phyloP scores from a whole-genome alignment of 495 filamentous ascomycete genomes.

The Hypoxylon lienhwacheense region DNA sequence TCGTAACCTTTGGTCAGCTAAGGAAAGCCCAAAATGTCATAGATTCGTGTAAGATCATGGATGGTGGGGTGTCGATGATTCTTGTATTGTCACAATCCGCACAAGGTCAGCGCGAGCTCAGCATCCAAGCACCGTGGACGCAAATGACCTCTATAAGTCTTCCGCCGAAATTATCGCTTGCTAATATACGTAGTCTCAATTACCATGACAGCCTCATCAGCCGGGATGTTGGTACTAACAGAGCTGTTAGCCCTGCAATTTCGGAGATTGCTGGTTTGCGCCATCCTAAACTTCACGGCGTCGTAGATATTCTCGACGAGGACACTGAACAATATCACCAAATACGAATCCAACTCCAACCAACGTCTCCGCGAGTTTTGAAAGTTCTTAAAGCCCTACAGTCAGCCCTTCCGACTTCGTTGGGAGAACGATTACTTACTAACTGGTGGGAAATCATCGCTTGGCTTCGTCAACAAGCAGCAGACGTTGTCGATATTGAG shows the following conservation, averaged over 20 bases:
- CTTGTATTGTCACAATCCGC: constrained; percentile 67
- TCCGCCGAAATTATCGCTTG: constrained; percentile 46
- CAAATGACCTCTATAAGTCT: constrained; percentile 57
- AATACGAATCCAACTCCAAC: constrained; percentile 66
- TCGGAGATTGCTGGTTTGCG: constrained; percentile 47
- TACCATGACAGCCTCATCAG: constrained; percentile 42
- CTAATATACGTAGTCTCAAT: constrained; percentile 44
- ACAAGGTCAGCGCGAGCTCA: constrained; percentile 64
- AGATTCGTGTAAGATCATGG: constrained; percentile 74
- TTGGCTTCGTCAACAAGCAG: constrained; percentile 60
- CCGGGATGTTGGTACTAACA: constrained; percentile 34
- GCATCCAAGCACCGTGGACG: constrained; percentile 76
- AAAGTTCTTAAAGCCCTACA: constrained; percentile 62
- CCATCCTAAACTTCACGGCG: constrained; percentile 54
- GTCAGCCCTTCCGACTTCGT: constrained; percentile 60
- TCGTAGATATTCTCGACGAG: constrained; percentile 66
- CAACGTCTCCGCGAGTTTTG: constrained; percentile 60
- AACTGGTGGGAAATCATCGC: constrained; percentile 77
- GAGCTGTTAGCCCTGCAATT: constrained; percentile 37
- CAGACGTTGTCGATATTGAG: constrained; percentile 61
- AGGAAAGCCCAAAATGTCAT: constrained; percentile 62
- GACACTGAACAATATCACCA: constrained; percentile 61
- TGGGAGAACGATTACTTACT: constrained; percentile 65
- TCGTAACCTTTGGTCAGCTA: constrained; percentile 47
- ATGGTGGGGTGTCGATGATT: constrained; percentile 67